These are phyloP conservation scores for Metschnikowia similis DNA, from an alignment of 805 yeast genomes.

Conservation along the genomic window DNA sequence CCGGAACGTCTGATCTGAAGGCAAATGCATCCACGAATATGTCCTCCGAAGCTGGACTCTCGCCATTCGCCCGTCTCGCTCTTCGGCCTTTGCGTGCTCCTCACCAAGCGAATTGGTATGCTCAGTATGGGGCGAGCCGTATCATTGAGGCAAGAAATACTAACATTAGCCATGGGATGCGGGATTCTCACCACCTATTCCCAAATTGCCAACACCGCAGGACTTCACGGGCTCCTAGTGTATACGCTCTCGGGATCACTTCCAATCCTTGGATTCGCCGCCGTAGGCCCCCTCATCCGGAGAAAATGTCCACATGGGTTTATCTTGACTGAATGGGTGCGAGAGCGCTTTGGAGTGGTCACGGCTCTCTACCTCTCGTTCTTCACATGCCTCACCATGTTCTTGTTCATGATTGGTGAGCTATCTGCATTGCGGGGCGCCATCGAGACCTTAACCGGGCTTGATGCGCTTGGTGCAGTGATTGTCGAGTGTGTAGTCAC, in stretches of 20 bases:
- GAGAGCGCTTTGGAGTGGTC: conserved; percentile 68
- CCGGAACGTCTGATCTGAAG: no score
- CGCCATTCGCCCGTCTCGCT: no score
- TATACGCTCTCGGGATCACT: conserved; percentile 76
- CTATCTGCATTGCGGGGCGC: conserved; percentile 77
- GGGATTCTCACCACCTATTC: conserved; percentile 85
- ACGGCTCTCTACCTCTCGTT: conserved; percentile 73
- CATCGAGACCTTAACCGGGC: conserved; percentile 69
- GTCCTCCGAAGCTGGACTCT: no score
- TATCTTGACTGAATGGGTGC: conserved; percentile 92
- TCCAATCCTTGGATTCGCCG: conserved; percentile 81
- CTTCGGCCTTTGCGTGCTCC: no score
- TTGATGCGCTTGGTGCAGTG: conserved; percentile 74
- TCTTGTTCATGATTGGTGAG: conserved; percentile 83
- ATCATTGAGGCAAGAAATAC: not conserved
- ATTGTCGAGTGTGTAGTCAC: conserved; percentile 86
- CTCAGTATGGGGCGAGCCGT: no score
- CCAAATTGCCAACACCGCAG: conserved; percentile 79
- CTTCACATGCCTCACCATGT: conserved; percentile 81
- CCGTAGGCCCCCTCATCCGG: conserved; percentile 76
- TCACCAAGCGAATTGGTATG: no score
- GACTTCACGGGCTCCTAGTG: conserved; percentile 81
- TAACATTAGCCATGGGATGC: conserved; percentile 69
- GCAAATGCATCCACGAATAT: no score
- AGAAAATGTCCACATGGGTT: conserved; percentile 83